phyloP scores from a whole-genome alignment of 1,284 basidiomycete genomes.

The Tylopilus sp. region DNA sequence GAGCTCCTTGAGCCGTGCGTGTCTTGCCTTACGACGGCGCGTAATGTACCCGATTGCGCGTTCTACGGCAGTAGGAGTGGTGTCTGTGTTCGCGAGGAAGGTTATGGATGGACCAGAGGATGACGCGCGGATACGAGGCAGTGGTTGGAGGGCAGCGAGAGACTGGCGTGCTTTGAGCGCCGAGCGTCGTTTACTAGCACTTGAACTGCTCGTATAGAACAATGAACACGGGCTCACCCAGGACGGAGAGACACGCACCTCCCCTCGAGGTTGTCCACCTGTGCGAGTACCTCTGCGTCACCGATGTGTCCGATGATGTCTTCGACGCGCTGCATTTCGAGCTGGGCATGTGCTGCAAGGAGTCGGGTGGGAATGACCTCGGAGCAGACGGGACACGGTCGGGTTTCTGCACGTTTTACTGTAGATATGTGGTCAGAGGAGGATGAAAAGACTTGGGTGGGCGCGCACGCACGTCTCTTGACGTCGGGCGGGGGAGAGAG shows the following conservation, averaged over 20 bases:
- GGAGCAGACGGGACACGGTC: conserved; percentile 66
- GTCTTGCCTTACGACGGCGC: conserved; percentile 60
- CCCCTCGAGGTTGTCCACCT: conserved; percentile 44
- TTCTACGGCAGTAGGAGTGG: conserved; percentile 41
- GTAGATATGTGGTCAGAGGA: conserved; percentile 49
- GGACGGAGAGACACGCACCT: conserved; percentile 33
- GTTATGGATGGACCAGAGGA: conserved; percentile 1
- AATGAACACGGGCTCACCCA: conserved; percentile 9
- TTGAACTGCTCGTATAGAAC: conserved; percentile 29
- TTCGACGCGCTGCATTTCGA: conserved; percentile 65
- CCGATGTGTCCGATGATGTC: conserved; percentile 62
- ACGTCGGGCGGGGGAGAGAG: conserved; percentile 22
- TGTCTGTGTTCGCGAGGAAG: conserved; percentile 15
- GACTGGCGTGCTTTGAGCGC: conserved; percentile 61
- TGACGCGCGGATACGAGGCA: conserved; percentile 17
- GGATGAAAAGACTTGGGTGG: conserved; percentile 27
- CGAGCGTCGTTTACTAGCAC: conserved; percentile 52
- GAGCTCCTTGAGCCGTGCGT: conserved; percentile 60
- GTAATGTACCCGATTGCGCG: conserved; percentile 58
- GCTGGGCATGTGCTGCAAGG: conserved; percentile 54
- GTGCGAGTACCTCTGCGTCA: conserved; percentile 42
- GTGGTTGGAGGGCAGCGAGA: conserved; percentile 35
- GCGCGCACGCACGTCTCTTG: conserved; percentile 31
- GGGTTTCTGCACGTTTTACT: conserved; percentile 71
- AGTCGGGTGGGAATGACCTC: conserved; percentile 69